Evolutionary conservation across 176 grass and related monocot genomes (phyloP), one percentile per base, ranked within the genome.

Genomic region (Eleusine coracana): DNA sequence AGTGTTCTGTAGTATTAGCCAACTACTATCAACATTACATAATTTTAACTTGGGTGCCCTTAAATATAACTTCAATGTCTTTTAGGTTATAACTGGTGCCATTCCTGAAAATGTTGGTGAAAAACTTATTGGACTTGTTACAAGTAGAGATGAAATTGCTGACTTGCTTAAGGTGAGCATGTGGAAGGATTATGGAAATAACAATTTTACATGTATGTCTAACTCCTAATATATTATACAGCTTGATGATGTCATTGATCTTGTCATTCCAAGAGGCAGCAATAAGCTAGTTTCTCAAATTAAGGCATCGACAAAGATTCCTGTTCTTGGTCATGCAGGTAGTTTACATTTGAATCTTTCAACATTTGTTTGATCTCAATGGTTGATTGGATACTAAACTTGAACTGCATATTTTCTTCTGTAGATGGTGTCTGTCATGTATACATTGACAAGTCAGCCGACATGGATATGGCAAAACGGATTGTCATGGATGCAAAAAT

Each of bases 161-260:
- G 89, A 99, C 92, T 84, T 99, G 66, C 87, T 99, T 16, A 94
- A 99, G 91, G 96, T 99, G 68, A 79, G 77, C 39, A 75, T 72
- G 64, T 27, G 3, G 20, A 62, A 4, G 66, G 68, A 83, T 72
- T 70, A 71, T 8, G 11, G 48, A 79, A 80, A 63, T 79, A 52
- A 14, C 51, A 10, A 52, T 85, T 73, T 2, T 76, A 69, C 20
- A 34, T 48, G 27, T 68, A 49, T 88, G 55, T 10, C 81, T 87
- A 74, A 73, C 81, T 78, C 20, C 6, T 23, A 59, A 23, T 59
- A 59, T 4, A 80, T 44, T 84, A 67, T 83, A 68, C 89, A 99
- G 96, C 96, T 94, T 74, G 93, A 96, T 90, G 96, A 99, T 92
- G 93, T 99, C 15, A 99, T 99, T 70, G 96, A 99, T 90, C 93